Base-by-base conservation (phyloP, 148 eudicot genomes). In the Silene conica region DNA sequence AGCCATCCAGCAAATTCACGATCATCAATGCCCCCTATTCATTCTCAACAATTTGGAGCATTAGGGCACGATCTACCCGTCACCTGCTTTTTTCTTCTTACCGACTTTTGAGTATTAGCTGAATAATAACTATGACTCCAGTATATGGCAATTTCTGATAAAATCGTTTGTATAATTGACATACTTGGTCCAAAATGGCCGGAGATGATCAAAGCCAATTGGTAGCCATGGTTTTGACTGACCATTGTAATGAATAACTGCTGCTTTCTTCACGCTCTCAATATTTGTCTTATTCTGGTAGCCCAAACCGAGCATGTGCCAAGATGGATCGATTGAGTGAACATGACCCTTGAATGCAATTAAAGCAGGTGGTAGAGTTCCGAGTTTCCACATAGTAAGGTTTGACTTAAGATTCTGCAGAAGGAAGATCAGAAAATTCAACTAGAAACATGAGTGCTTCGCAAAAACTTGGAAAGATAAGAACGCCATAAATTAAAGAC, bases 251-350 rank as follows among this genome's bases (percentile, higher is more conserved):
- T 96, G 99, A 76, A 96, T 92, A 52, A 96, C 99, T 4, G 99
- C 99, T 43, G 99, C 99, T 76, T 77, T 92, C 73, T 87, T 89
- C 72, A 96, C 83, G 60, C 75, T 80, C 66, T 96, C 95, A 57
- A 90, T 84, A 43, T 83, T 84, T 76, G 95, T 90, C 25, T 90
- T 87, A 67, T 85, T 90, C 78, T 96, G 99, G 79, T 96, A 96
- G 74, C 99, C 99, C 83, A 96, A 80, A 50, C 99, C 97, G 41
- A 92, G 95, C 92, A 92, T 81, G 85, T 96, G 99, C 99, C 99
- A 96, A 31, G 95, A 90, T 52, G 96, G 88, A 73, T 92, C 92
- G 31, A 96, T 96, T 5, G 96, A 84, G 61, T 88, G 92, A 77
- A 96, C 90, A 74, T 96, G 89, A 54, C 99, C 99, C 80, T 77